Conservation (phyloP, 768 basidiomycete genomes). For the Calocera cornea region DNA sequence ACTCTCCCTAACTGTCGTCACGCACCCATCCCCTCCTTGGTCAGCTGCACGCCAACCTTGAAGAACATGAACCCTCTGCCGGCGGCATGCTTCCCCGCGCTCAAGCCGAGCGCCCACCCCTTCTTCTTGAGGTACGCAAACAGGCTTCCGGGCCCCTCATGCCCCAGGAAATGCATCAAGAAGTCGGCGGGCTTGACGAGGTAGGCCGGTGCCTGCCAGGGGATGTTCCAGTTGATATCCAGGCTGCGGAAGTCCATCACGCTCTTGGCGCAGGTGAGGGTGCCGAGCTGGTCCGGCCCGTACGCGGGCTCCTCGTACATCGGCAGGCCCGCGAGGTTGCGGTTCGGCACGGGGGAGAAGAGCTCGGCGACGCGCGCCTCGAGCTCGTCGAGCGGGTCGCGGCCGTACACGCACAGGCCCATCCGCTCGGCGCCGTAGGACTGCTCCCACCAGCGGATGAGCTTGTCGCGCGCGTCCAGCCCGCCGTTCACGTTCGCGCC, state of each 20-base stretch:
- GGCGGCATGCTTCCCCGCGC: constrained; percentile 52
- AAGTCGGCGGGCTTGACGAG: constrained; percentile 43
- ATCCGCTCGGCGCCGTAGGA: constrained; percentile 26
- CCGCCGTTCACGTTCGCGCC: constrained; percentile 20
- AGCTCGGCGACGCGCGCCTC: constrained; percentile 44
- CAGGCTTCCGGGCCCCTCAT: constrained; percentile 73
- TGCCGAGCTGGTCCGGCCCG: constrained; percentile 7
- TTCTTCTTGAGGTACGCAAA: constrained; percentile 79
- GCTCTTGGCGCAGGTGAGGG: constrained; percentile 51
- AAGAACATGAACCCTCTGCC: constrained; percentile 82
- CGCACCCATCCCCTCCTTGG: constrained; percentile 75
- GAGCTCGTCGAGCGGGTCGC: constrained; percentile 66
- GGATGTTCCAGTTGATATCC: constrained; percentile 47
- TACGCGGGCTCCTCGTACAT: constrained; percentile 16
- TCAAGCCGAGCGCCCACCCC: constrained; percentile 71
- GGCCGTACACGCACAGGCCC: constrained; percentile 12
- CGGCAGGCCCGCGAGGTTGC: constrained; percentile 26
- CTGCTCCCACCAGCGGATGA: constrained; percentile 27
- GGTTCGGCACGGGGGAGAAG: constrained; percentile 62
- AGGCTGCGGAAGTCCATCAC: constrained; percentile 75
- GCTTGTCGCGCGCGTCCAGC: constrained; percentile 21
- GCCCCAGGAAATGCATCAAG: constrained; percentile 71
- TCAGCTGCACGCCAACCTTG: constrained; percentile 68
- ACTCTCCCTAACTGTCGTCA: constrained; percentile 11
- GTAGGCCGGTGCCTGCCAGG: constrained; percentile 12